Conservation (phyloP, 2,329 filamentous ascomycete species). For the Stylonectria norvegica region DNA sequence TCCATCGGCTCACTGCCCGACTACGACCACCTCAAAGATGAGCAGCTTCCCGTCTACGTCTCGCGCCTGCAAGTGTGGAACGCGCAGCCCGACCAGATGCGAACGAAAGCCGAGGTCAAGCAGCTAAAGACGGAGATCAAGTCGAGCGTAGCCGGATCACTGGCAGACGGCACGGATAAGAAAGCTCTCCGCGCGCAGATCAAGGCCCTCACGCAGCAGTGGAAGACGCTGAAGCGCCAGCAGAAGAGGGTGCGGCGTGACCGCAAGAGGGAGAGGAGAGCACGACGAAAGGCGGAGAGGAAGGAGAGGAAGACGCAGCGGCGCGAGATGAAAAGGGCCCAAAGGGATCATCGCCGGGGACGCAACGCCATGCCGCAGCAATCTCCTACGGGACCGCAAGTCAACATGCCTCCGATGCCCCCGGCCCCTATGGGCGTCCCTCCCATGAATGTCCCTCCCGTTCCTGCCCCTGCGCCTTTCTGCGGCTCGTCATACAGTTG, state of each 20-base stretch:
- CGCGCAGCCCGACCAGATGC: conserved; percentile 45
- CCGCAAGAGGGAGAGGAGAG: conserved; percentile 29
- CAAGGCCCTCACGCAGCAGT: conserved; percentile 42
- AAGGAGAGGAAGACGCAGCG: conserved; percentile 31
- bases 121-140: conserved; percentile 44
- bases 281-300: conserved; percentile 30
- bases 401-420: conserved; percentile 5
- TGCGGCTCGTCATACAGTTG: not conserved
- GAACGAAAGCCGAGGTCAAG: conserved; percentile 45
- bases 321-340: conserved; percentile 29
- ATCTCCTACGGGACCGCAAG: conserved; percentile 2
- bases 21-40: conserved; percentile 47
- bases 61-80: conserved; percentile 48
- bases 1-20: conserved; percentile 54
- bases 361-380: no score
- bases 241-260: conserved; percentile 30
- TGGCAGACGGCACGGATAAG: conserved; percentile 18
- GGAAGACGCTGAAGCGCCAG: conserved; percentile 34
- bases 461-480: not conserved
- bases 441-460: not conserved
- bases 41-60: conserved; percentile 47
- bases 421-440: not conserved
- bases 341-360: conserved; percentile 29
- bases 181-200: conserved; percentile 42
- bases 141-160: conserved; percentile 26